These are phyloP conservation scores for Thraustochytrium sp. DNA, from an alignment of 352 stramenopile species.

Conservation along the genomic window DNA sequence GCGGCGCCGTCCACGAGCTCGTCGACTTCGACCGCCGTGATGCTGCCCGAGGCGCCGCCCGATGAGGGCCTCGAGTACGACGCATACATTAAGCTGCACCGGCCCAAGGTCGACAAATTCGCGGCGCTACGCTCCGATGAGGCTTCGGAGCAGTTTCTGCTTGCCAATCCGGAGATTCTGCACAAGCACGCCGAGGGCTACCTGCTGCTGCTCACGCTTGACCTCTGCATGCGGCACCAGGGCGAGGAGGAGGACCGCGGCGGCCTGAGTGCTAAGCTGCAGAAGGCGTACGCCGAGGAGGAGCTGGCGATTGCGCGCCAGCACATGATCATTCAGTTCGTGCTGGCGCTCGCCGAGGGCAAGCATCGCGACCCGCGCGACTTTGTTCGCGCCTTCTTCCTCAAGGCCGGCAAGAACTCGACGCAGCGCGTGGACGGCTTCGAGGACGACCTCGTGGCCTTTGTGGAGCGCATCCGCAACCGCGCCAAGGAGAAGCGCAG, in stretches of 20 bases:
- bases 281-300: conserved; percentile 49
- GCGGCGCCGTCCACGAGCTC: too few relatives aligned
- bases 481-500: conserved; percentile 66
- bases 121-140: conserved; percentile 61
- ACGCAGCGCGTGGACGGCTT: conserved; percentile 63
- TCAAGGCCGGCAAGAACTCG: conserved; percentile 58
- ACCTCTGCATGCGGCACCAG: conserved; percentile 77
- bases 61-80: conserved; percentile 66
- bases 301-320: conserved; percentile 51
- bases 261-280: conserved; percentile 51
- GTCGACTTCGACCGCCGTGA: not conserved
- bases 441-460: conserved; percentile 62
- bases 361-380: conserved; percentile 66
- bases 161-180: conserved; percentile 66
- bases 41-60: conserved; percentile 46
- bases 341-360: conserved; percentile 67
- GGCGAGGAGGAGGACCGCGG: conserved; percentile 69
- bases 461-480: conserved; percentile 68
- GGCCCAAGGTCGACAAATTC: conserved; percentile 68
- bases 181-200: conserved; percentile 78
- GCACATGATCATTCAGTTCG: conserved; percentile 75
- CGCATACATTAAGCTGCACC: conserved; percentile 71
- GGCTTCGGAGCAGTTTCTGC: conserved; percentile 65
- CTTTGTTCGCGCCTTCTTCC: conserved; percentile 76
- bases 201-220: conserved; percentile 68